phyloP scores from a whole-genome alignment of 2,329 filamentous ascomycete species.

The Blastomyces gilchristii region DNA sequence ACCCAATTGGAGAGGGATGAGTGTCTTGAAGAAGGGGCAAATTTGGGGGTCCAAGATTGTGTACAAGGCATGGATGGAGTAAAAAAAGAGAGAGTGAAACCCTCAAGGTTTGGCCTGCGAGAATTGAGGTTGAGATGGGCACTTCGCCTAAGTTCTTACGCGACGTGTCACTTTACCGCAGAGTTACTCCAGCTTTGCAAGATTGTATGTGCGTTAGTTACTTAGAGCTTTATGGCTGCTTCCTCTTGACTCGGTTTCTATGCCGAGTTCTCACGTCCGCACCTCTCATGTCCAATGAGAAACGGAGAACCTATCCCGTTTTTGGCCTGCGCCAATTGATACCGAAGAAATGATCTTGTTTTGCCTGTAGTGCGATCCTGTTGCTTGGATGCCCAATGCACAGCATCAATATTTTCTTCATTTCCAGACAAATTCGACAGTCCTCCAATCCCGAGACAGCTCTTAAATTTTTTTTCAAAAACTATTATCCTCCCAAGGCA shows the following conservation, averaged over 20 bases:
- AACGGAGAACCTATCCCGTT: neutral
- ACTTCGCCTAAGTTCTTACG: neutral
- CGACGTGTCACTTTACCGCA: neutral
- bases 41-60: constrained; percentile 71
- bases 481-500: neutral
- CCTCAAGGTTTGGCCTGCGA: neutral
- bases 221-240: neutral
- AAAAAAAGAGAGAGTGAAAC: constrained; percentile 12
- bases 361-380: neutral
- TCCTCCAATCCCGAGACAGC: neutral
- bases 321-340: neutral
- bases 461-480: neutral
- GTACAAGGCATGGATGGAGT: constrained; percentile 75
- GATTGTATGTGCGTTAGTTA: neutral
- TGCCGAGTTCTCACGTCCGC: neutral
- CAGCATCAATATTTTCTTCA: neutral
- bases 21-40: constrained; percentile 72
- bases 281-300: neutral
- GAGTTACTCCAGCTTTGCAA: neutral
- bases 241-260: neutral
- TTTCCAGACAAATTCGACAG: neutral
- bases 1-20: constrained; percentile 67
- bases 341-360: neutral
- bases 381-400: neutral
- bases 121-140: neutral